These are phyloP conservation scores for Elsinoe batatas DNA, from an alignment of 2,329 filamentous ascomycete species.

Conservation along the genomic window DNA sequence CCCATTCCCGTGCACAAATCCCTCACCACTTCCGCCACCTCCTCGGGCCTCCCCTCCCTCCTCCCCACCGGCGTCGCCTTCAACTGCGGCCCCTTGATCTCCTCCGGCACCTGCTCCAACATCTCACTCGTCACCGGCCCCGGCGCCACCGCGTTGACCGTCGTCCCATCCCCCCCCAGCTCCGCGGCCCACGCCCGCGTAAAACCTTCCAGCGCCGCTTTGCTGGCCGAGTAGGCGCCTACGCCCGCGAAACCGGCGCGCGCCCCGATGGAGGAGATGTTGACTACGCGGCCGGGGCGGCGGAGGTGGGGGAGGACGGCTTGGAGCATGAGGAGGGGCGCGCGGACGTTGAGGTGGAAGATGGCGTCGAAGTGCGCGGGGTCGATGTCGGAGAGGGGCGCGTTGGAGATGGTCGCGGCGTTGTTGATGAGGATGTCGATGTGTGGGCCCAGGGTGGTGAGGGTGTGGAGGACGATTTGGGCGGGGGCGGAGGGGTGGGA, in stretches of 20 bases:
- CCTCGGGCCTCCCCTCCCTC: constrained; percentile 42
- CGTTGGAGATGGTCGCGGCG: neutral
- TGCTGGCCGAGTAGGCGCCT: constrained; percentile 46
- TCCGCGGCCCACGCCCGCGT: constrained; percentile 52
- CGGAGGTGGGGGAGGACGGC: constrained; percentile 44
- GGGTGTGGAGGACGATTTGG: constrained; percentile 30
- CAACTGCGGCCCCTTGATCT: constrained; percentile 42
- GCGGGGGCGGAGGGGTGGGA: constrained; percentile 25
- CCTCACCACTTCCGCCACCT: constrained; percentile 47
- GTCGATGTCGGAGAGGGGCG: constrained; percentile 33
- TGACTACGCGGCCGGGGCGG: constrained; percentile 45
- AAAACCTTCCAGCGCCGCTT: constrained; percentile 51
- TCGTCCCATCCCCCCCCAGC: constrained; percentile 46
- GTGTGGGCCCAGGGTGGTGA: constrained; percentile 29
- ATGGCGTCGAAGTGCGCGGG: constrained; percentile 43
- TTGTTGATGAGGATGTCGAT: constrained; percentile 39
- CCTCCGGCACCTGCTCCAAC: constrained; percentile 42
- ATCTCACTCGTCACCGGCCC: constrained; percentile 52
- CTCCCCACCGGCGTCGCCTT: constrained; percentile 43
- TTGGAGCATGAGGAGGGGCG: constrained; percentile 44
- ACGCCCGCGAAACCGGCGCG: constrained; percentile 38
- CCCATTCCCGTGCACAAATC: constrained; percentile 39
- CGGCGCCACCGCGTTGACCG: constrained; percentile 30
- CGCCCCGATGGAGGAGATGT: constrained; percentile 47
- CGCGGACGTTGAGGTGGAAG: constrained; percentile 50